These are phyloP conservation scores for Lachancea meyersii DNA, from an alignment of 805 yeast species.

Conservation along the genomic window DNA sequence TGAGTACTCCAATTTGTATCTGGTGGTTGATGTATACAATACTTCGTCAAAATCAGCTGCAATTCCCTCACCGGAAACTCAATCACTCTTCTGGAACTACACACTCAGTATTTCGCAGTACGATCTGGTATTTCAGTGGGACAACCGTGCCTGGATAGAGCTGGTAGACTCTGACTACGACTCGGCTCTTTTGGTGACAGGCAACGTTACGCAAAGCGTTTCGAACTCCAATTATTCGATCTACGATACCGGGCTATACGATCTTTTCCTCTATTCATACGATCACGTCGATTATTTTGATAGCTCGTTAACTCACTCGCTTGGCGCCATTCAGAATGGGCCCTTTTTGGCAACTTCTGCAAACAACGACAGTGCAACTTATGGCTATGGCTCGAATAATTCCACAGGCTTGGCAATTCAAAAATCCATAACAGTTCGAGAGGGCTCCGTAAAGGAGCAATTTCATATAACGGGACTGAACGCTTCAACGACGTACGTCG, in stretches of 20 bases:
- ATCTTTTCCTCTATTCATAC: conserved; percentile 44
- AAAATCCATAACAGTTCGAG: conserved; percentile 39
- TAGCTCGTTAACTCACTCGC: conserved; percentile 43
- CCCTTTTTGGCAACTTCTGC: conserved; percentile 35
- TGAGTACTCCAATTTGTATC: conserved; percentile 23
- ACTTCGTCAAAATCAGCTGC: conserved; percentile 7
- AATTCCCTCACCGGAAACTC: background rate
- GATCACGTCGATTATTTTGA: conserved; percentile 34
- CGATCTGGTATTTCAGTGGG: conserved; percentile 66
- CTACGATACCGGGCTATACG: conserved; percentile 26
- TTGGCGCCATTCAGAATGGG: conserved; percentile 66
- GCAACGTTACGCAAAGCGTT: conserved; percentile 36
- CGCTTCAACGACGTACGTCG: conserved; percentile 54
- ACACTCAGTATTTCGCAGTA: conserved; percentile 60
- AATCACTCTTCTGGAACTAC: conserved; percentile 45
- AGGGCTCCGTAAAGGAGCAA: conserved; percentile 50
- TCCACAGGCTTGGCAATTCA: conserved; percentile 16
- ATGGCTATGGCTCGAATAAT: conserved; percentile 23
- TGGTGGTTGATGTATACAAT: conserved; percentile 23
- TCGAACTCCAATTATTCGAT: conserved; percentile 17
- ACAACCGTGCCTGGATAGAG: conserved; percentile 45
- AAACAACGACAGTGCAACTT: background rate
- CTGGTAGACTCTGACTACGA: conserved; percentile 66
- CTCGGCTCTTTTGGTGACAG: conserved; percentile 61
- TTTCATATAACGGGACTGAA: conserved; percentile 58